Evolutionary conservation across 495 filamentous ascomycete genomes (phyloP), one percentile per base, ranked within the genome.

Genomic region (Hapsidospora chrysogenum): DNA sequence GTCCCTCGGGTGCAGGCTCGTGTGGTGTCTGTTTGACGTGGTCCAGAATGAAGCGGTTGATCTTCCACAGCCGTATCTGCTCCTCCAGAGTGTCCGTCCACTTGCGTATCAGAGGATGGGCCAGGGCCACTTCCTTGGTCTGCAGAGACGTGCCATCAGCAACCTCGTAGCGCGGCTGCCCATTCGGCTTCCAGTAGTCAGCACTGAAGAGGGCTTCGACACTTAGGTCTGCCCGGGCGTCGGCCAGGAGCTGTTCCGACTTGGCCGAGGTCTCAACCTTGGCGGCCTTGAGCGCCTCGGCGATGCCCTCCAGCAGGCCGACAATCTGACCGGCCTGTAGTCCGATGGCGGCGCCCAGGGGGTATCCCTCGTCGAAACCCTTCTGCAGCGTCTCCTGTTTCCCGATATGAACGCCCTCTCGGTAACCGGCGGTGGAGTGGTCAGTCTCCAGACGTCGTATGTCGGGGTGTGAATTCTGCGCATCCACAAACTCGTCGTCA

Each of bases 331-430:
- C 85, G 0, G 72, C 76, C 1, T 66, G 61, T 45, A 78, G 57
- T 2, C 87, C 87, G 19, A 94, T 53, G 17, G 72, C 65, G 2
- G 82, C 85, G 21, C 87, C 89, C 2, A 94, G 61, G 1, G 64
- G 52, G 40, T 80, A 96, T 0, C 85, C 86, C 36, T 85, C 78
- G 50, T 96, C 89, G 48, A 96, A 95, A 5, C 89, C 87, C 13
- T 54, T 52, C 49, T 96, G 87, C 9, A 92, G 66, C 41, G 67
- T 69, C 32, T 62, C 43, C 10, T 62, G 57, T 52, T 94, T 95
- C 14, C 76, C 78, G 3, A 50, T 46, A 3, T 78, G 61, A 41
- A 95, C 72, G 38, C 89, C 87, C 41, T 87, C 82, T 39, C 87
- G 76, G 57, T 95, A 96, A 33, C 89, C 87, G n/a, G 78, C 73